These are phyloP conservation scores for Arthroderma sp. DNA, from an alignment of 2,329 filamentous ascomycete genomes.

Conservation along the genomic window DNA sequence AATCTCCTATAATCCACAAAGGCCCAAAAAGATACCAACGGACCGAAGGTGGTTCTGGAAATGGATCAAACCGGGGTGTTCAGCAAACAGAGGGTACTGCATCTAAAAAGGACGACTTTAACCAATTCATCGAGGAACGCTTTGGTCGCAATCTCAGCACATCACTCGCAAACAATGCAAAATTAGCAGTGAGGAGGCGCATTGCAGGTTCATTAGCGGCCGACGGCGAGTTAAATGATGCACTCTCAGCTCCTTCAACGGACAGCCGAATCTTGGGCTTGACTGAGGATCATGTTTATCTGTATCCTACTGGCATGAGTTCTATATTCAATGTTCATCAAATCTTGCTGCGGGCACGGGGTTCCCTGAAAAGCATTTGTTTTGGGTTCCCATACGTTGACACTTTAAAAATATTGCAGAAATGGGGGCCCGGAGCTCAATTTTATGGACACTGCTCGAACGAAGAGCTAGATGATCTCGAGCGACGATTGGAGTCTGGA, in stretches of 20 bases:
- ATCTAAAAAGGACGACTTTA: slow-evolving; percentile 50
- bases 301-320: slow-evolving; percentile 87
- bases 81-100: slow-evolving; percentile 7
- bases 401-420: slow-evolving; percentile 85
- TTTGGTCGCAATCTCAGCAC: slow-evolving; percentile 84
- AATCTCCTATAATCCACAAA: slow-evolving; percentile 34
- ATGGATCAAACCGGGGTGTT: slow-evolving; percentile 10
- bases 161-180: slow-evolving; percentile 66
- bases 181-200: slow-evolving; percentile 68
- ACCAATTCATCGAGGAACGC: slow-evolving; percentile 78
- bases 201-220: slow-evolving; percentile 76
- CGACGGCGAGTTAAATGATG: slow-evolving; percentile 53
- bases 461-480: slow-evolving; percentile 71
- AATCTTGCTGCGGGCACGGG: slow-evolving; percentile 52
- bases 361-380: slow-evolving; percentile 62
- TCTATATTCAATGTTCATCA: slow-evolving; percentile 83
- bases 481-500: slow-evolving; percentile 54
- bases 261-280: slow-evolving; percentile 41
- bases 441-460: slow-evolving; percentile 77
- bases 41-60: slow-evolving; percentile 27
- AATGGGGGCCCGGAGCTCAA: slow-evolving; percentile 76
- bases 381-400: slow-evolving; percentile 98
- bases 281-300: slow-evolving; percentile 73
- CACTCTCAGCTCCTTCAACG: slow-evolving; percentile 32
- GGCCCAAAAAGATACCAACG: slow-evolving; percentile 73